A percentile compares a stretch with the other conserved stretches of the same genome.
phyloP scores from a whole-genome alignment of 306 rosid species.

The Canavalia ensiformis region DNA sequence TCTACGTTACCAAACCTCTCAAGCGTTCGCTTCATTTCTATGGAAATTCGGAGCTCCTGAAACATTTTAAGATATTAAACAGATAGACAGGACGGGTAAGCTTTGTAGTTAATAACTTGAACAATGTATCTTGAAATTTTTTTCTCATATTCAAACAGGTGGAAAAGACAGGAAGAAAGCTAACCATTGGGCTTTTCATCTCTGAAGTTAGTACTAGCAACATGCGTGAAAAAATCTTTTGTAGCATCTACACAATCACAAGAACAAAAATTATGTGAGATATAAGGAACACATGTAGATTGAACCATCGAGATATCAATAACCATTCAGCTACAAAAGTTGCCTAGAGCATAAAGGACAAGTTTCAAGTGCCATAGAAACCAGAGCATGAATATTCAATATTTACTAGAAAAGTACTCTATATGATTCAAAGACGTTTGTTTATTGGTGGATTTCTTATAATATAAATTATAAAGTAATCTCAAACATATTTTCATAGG shows the following conservation, averaged over 20 bases:
- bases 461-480: background rate
- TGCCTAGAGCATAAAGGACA: slow-evolving; percentile 16
- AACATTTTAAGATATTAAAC: slow-evolving; percentile 17
- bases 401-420: slow-evolving; percentile 3
- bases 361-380: slow-evolving; percentile 15
- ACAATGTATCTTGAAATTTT: background rate
- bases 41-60: slow-evolving; percentile 54
- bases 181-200: slow-evolving; percentile 65
- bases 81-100: background rate
- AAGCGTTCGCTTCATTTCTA: slow-evolving; percentile 43
- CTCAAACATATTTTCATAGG: background rate
- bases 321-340: slow-evolving; percentile 29
- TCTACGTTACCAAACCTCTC: slow-evolving; percentile 42
- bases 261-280: slow-evolving; percentile 37
- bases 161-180: slow-evolving; percentile 40
- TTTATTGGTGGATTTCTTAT: slow-evolving; percentile 1
- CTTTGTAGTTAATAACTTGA: slow-evolving; percentile 9
- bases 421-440: slow-evolving; percentile 14
- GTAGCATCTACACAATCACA: slow-evolving; percentile 73
- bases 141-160: slow-evolving; percentile 32
- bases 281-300: background rate
- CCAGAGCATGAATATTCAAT: slow-evolving; percentile 39
- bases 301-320: slow-evolving; percentile 13
- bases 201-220: slow-evolving; percentile 57
- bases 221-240: slow-evolving; percentile 71